These are phyloP conservation scores for Canavalia gladiata DNA, from an alignment of 306 rosid genomes.

Conservation along the genomic window DNA sequence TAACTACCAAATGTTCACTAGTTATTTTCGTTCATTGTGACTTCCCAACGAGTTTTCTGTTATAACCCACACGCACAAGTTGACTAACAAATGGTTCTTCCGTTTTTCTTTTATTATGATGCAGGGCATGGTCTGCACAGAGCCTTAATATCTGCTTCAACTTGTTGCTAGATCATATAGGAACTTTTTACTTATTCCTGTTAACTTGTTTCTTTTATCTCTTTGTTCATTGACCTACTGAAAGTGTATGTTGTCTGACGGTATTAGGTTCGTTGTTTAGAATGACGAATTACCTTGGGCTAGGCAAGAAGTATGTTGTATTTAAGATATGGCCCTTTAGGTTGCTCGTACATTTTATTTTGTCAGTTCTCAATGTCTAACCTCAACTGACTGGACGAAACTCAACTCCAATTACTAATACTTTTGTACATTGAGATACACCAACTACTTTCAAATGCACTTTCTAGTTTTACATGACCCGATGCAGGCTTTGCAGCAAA, in stretches of 20 bases:
- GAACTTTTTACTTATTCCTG: slow-evolving; percentile 44
- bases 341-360: slow-evolving; percentile 41
- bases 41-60: background rate
- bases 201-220: slow-evolving; percentile 8
- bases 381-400: slow-evolving; percentile 49
- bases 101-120: slow-evolving; percentile 20
- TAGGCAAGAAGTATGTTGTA: slow-evolving; percentile 48
- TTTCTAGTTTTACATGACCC: background rate
- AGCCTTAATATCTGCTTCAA: slow-evolving; percentile 43
- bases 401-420: slow-evolving; percentile 39
- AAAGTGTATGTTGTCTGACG: slow-evolving; percentile 48
- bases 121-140: slow-evolving; percentile 51
- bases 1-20: background rate
- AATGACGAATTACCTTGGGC: slow-evolving; percentile 45
- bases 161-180: slow-evolving; percentile 56
- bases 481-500: background rate
- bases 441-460: slow-evolving; percentile 50
- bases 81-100: slow-evolving; percentile 27
- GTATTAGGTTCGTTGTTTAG: slow-evolving; percentile 53
- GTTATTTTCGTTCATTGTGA: background rate
- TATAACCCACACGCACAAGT: background rate
- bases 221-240: slow-evolving; percentile 54
- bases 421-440: slow-evolving; percentile 58
- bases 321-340: slow-evolving; percentile 55
- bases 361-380: slow-evolving; percentile 49